Evolutionary conservation across 2,329 filamentous ascomycete genomes (phyloP), one percentile per base, ranked within the genome.

Genomic region (Botrytis elliptica): DNA sequence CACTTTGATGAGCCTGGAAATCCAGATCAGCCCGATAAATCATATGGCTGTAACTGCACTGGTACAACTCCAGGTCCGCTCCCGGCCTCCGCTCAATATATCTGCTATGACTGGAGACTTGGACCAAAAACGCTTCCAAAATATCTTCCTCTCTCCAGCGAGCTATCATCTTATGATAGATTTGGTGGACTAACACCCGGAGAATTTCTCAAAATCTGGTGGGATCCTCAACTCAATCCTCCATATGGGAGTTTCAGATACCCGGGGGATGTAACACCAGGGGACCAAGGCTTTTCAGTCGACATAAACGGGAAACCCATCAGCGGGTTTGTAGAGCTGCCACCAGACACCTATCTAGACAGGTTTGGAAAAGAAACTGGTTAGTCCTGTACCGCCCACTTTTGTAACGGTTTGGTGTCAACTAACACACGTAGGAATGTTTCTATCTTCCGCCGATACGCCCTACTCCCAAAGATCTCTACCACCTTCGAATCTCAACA

Each of bases 311-410:
- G 65, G 4, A 60, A 60, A 7, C 29, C 65, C 29, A 73, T 73
- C 9, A 73, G 59, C n/a, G 71, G 71, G 6, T 52, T 40, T 33
- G 60, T 70, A 46, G 33, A 62, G 2, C 40, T 73, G 1, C 49
- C 38, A 16, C 6, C 44, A 6, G 40, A 66, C 10, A 73, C 71
- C 2, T 33, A 70, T 3, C 10, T 73, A 25, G 71, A 73, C 46
- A 66, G 71, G 9, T 73, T 73, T 70, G 71, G 71, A 20, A 66
- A 73, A 64, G 44, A 64, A 25, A 57, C 66, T 29, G 71, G 71
- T 73, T 49, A 10, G 70, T 72, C 40, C 20, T 4, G 18, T 40
- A 18, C 5, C n/a, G 1, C 8, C 7, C 1, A 46, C 16, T 14
- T 14, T 18, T 22, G 3, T 29, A 38, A 25, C 10, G 1, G 12